Evolutionary conservation across 1,284 basidiomycete species (phyloP).

Genomic region (Rhodofomes roseus): DNA sequence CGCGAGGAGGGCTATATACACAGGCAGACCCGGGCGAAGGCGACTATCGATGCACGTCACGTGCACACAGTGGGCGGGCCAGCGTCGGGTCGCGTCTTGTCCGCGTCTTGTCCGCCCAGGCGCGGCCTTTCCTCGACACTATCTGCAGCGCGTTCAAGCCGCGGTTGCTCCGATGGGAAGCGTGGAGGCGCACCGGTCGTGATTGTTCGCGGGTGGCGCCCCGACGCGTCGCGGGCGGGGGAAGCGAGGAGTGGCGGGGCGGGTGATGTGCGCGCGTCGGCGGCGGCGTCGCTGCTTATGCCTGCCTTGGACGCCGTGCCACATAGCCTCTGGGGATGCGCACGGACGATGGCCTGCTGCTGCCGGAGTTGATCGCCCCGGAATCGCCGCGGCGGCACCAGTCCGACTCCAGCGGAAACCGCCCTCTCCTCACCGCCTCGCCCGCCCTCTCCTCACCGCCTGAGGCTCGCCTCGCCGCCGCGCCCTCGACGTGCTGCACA

Average conservation of each 20-base stretch:
- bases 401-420: not conserved
- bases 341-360: too few species aligned
- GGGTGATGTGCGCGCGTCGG: not conserved
- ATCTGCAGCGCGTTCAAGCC: too few species aligned
- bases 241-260: not conserved
- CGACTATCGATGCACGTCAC: constrained; percentile 11
- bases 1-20: constrained; percentile 10
- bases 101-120: not conserved
- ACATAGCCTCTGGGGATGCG: too few species aligned
- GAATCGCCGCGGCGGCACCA: not conserved
- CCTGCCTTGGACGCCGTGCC: too few species aligned
- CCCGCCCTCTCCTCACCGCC: not conserved
- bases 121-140: too few species aligned
- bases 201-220: not conserved
- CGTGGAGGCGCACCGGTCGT: not conserved
- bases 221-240: not conserved
- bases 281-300: too few species aligned
- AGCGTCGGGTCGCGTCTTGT: not conserved
- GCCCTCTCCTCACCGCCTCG: not conserved
- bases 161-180: too few species aligned
- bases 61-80: not conserved
- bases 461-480: not conserved
- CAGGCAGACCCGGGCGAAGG: not conserved
- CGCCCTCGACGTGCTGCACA: too few species aligned
- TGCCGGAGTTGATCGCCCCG: not conserved